Evolutionary conservation across 352 stramenopile species (phyloP).

Genomic region (Lagenidium sp.): DNA sequence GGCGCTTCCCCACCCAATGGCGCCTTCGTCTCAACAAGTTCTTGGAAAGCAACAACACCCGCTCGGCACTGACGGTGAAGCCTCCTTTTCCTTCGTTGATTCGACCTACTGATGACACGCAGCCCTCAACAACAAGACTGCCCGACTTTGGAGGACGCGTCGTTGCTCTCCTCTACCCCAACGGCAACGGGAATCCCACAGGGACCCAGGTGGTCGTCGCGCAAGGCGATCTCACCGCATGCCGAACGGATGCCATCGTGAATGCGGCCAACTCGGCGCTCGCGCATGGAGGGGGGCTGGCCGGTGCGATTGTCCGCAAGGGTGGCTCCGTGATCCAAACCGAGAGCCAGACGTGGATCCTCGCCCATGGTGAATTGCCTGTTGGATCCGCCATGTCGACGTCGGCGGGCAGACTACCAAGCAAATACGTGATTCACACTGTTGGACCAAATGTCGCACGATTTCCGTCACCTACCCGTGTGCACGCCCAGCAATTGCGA

Average conservation of each 20-base stretch:
- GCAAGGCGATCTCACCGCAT: constrained; percentile 30
- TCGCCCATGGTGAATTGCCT: constrained; percentile 9
- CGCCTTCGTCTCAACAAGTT: no score
- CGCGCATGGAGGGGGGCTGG: constrained; percentile 25
- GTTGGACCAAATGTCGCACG: constrained; percentile 20
- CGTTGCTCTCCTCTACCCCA: no score
- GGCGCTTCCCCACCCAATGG: no score
- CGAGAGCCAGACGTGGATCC: constrained; percentile 22
- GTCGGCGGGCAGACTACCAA: constrained; percentile 17
- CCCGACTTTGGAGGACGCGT: no score
- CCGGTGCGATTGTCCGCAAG: constrained; percentile 18
- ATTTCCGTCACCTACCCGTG: constrained; percentile 7
- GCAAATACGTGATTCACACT: constrained; percentile 33
- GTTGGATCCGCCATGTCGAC: constrained; percentile 30
- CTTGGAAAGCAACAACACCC: no score
- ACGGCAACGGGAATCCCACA: no score
- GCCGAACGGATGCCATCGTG: constrained; percentile 29
- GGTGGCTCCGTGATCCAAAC: constrained; percentile 21
- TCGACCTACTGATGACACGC: no score
- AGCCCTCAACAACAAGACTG: no score
- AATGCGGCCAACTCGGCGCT: constrained; percentile 29
- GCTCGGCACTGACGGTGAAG: no score
- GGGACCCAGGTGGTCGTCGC: constrained; percentile 21
- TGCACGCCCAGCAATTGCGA: constrained; percentile 21
- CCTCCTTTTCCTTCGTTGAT: no score